A percentile compares a stretch with the other conserved stretches of the same genome.
Conservation (phyloP, 1,284 basidiomycete genomes). For the Tilletia walkeri region DNA sequence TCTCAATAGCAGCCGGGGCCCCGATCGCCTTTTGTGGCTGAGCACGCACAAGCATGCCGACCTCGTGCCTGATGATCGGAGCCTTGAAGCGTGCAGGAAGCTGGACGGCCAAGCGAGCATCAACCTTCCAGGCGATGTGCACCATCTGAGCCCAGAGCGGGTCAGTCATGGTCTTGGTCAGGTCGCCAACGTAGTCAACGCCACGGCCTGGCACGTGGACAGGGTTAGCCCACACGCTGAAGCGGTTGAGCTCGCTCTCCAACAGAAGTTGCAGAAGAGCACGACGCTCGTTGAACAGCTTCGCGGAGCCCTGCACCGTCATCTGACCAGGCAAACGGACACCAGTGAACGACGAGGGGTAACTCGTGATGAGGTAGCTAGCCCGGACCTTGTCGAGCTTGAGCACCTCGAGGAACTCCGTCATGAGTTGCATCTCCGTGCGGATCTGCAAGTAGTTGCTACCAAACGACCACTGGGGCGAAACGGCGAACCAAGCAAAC, state of each 20-base stretch:
- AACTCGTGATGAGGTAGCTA: constrained; percentile 38
- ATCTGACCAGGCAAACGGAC: constrained; percentile 34
- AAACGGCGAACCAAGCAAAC: constrained; percentile 77
- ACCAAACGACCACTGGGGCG: constrained; percentile 78
- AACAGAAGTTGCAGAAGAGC: constrained; percentile 69
- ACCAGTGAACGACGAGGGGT: constrained; percentile 32
- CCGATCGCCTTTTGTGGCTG: constrained; percentile 72
- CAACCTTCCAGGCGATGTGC: constrained; percentile 76
- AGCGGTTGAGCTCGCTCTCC: constrained; percentile 82
- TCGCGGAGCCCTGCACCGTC: constrained; percentile 34
- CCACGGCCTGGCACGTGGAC: constrained; percentile 72
- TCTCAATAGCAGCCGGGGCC: constrained; percentile 74
- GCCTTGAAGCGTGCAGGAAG: constrained; percentile 83
- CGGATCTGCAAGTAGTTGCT: constrained; percentile 84
- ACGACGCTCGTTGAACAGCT: constrained; percentile 32
- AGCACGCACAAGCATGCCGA: constrained; percentile 71
- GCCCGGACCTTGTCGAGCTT: constrained; percentile 70
- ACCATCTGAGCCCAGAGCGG: constrained; percentile 69
- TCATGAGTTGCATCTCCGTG: constrained; percentile 80
- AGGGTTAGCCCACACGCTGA: constrained; percentile 89
- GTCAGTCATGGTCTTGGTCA: constrained; percentile 61
- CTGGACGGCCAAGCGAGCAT: constrained; percentile 78
- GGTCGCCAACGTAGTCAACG: constrained; percentile 39
- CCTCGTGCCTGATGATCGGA: constrained; percentile 66
- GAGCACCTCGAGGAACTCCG: constrained; percentile 76